Evolutionary conservation across 2,329 filamentous ascomycete genomes (phyloP).

Genomic region (Sclerotinia minor): DNA sequence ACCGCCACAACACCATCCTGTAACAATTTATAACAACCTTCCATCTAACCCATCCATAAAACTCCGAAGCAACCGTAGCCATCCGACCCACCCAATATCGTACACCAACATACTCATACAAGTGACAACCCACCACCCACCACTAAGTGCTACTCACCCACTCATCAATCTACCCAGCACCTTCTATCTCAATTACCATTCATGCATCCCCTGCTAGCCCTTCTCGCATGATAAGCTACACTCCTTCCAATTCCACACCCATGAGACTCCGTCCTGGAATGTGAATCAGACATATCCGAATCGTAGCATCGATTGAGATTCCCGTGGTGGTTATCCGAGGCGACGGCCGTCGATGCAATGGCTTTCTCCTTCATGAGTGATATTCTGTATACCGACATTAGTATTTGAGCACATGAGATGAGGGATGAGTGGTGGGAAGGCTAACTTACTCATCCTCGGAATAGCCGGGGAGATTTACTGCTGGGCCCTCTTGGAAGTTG

Average conservation of each 20-base stretch:
- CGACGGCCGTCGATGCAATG: conserved; percentile 39
- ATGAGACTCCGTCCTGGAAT: conserved; percentile 31
- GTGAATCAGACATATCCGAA: conserved; percentile 25
- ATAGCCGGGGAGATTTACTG: conserved; percentile 55
- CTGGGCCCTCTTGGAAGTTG: conserved; percentile 55
- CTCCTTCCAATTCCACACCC: conserved; percentile 33
- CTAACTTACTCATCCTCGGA: conserved; percentile 58
- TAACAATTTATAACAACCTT: not conserved
- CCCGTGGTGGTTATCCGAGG: conserved; percentile 31
- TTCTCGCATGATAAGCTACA: conserved; percentile 36
- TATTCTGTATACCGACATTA: conserved; percentile 29
- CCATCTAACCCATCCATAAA: not conserved
- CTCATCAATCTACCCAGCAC: not conserved
- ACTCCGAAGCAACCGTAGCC: not conserved
- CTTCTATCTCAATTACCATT: conserved; percentile 3
- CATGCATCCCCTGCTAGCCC: conserved; percentile 32
- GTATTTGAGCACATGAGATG: not conserved
- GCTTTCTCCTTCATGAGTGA: conserved; percentile 41
- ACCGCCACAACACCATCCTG: not conserved
- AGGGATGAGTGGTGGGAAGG: conserved; percentile 9
- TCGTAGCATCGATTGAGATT: conserved; percentile 23
- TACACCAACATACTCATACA: conserved; percentile 22
- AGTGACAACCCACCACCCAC: not conserved
- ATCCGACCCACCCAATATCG: not conserved
- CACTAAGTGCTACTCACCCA: no score